Percentiles rank a stretch among this genome's conserved stretches.
These are phyloP conservation scores for Mycena chlorophos DNA, from an alignment of 768 basidiomycete species.

Conservation along the genomic window DNA sequence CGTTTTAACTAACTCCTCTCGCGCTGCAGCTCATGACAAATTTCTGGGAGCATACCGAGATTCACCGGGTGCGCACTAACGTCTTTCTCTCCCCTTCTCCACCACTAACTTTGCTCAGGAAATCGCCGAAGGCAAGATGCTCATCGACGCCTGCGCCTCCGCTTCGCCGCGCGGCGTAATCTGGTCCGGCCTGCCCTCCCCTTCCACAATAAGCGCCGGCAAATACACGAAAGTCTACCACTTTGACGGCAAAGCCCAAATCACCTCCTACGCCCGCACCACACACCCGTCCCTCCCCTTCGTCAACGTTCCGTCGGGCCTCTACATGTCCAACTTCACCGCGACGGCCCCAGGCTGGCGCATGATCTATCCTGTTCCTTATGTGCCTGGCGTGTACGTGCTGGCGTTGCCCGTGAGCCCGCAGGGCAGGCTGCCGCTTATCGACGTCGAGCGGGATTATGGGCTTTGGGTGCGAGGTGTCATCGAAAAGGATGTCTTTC, in stretches of 20 bases:
- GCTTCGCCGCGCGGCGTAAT: slow-evolving; percentile 5
- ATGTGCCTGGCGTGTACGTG: slow-evolving; percentile 5
- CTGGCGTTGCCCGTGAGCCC: slow-evolving; percentile 16
- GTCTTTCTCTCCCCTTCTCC: neutral
- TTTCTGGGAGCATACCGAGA: slow-evolving; percentile 20
- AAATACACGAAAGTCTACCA: slow-evolving; percentile 19
- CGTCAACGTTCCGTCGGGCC: slow-evolving; percentile 13
- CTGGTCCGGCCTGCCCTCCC: slow-evolving; percentile 18
- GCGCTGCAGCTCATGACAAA: slow-evolving; percentile 8
- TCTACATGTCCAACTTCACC: slow-evolving; percentile 15
- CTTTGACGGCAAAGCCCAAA: slow-evolving; percentile 17
- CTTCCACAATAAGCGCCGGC: slow-evolving; percentile 6
- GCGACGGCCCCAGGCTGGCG: slow-evolving; percentile 6
- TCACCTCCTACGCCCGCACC: slow-evolving; percentile 12
- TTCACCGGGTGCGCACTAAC: slow-evolving; percentile 3
- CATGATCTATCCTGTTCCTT: neutral
- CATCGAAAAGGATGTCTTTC: slow-evolving; percentile 14
- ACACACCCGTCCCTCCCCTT: slow-evolving; percentile 12
- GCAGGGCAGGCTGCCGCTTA: slow-evolving; percentile 10
- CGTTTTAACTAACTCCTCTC: neutral
- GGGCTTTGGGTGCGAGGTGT: slow-evolving; percentile 16
- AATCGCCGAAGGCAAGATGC: slow-evolving; percentile 16
- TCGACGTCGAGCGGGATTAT: slow-evolving; percentile 18
- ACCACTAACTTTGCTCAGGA: slow-evolving; percentile 3
- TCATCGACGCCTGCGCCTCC: slow-evolving; percentile 15